phyloP scores from a whole-genome alignment of 495 filamentous ascomycete genomes.

The Lasiosphaeria hispida region DNA sequence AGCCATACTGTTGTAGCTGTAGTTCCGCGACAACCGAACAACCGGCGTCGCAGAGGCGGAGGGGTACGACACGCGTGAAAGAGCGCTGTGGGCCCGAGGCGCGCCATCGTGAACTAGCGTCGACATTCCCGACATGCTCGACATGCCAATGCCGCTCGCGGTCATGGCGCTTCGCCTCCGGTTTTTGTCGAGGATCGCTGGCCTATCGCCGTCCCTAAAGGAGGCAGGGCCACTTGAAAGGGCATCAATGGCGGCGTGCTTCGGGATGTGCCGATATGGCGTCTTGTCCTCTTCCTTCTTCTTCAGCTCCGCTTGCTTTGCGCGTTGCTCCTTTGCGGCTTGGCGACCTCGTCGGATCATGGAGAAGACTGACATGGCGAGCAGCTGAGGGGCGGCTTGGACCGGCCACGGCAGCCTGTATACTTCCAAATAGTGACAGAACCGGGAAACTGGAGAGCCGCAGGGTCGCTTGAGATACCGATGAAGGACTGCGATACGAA shows the following conservation, averaged over 20 bases:
- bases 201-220: conserved; percentile 44
- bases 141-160: conserved; percentile 31
- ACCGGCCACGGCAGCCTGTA: not conserved
- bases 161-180: conserved; percentile 41
- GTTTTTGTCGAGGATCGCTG: conserved; percentile 44
- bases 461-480: not conserved
- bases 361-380: conserved; percentile 53
- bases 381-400: not conserved
- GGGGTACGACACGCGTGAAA: conserved; percentile 44
- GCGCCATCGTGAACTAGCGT: conserved; percentile 29
- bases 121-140: conserved; percentile 7
- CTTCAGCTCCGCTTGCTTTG: conserved; percentile 42
- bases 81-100: conserved; percentile 42
- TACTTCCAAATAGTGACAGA: not conserved
- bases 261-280: conserved; percentile 56
- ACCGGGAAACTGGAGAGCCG: not conserved
- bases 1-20: conserved; percentile 42
- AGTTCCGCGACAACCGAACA: conserved; percentile 39
- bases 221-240: conserved; percentile 50
- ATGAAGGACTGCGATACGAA: no score
- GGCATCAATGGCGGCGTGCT: conserved; percentile 56
- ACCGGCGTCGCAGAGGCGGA: conserved; percentile 21
- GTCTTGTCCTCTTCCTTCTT: conserved; percentile 39
- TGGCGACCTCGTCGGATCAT: conserved; percentile 45
- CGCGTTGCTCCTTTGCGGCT: conserved; percentile 50